Evolutionary conservation across 352 stramenopile species (phyloP), one percentile per base, ranked within the genome.

Genomic region (Phytophthora chlamydospora): DNA sequence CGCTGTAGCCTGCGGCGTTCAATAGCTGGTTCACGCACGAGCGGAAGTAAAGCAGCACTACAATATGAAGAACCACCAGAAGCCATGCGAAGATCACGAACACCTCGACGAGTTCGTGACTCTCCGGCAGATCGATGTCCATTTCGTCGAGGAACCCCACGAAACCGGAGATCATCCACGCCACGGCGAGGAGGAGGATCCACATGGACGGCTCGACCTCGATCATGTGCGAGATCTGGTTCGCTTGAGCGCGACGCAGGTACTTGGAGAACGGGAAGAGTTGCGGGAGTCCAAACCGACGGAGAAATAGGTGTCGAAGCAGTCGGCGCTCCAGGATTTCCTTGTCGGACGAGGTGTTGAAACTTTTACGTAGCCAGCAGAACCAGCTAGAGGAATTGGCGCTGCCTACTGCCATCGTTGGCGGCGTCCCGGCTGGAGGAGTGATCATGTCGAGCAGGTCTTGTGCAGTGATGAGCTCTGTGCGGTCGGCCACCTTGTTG

Each of bases 141-240:
- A 73, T 3, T 0, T 48, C 10, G 14, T 68, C 1, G 13, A 79
- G 24, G 4, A 71, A 13, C 14, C 6, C 13, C 2, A 73, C 36
- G 3, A 62, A 40, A 0, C 60, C 62, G 36, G 75, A 72, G 49
- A 90, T 57, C 0, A 27, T 54, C 75, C 78, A 90, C 0, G 74
- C 76, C 12, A 87, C 63, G 14, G 58, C 46, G 0, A 90, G 54
- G 11, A 90, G 59, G 5, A 90, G 35, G 4, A 88, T 36, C 80
- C 78, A 93, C 64, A 78, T 89, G 6, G 77, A 83, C 14, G 88
- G 73, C 34, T 90, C 61, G 5, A 93, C 80, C 17, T 93, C 82
- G 35, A 93, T 89, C 73, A 93, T 84, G 57, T 93, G 75, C 13
- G 73, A 86, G 51, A 93, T 90, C 57, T 93, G 80, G 60, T 82